A percentile compares a stretch with the other conserved stretches of the same genome.
phyloP scores from a whole-genome alignment of 306 rosid genomes.

The Acacia melanoxylon region DNA sequence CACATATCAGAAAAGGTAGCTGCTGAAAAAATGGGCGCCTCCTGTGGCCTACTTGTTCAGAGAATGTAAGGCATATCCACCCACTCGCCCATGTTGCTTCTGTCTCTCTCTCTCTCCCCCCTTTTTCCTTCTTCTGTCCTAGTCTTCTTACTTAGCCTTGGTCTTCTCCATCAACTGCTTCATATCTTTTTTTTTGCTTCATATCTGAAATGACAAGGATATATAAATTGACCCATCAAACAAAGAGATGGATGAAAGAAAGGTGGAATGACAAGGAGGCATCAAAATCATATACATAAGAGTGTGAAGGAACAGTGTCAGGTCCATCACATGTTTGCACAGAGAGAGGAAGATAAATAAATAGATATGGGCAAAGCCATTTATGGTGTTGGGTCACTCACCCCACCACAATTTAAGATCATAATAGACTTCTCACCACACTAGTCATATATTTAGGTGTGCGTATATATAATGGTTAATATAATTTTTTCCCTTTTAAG shows the following conservation, averaged over 20 bases:
- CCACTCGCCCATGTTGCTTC: background rate
- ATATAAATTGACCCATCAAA: conserved; percentile 9
- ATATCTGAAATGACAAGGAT: conserved; percentile 4
- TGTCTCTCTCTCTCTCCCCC: background rate
- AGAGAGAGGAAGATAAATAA: background rate
- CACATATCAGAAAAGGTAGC: background rate
- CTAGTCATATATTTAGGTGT: background rate
- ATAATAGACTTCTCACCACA: background rate
- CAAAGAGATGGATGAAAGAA: background rate
- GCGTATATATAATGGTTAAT: no score
- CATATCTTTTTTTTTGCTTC: background rate
- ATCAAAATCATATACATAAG: background rate
- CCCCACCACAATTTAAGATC: background rate
- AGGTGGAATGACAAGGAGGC: background rate
- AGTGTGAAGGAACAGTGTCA: background rate
- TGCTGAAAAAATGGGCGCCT: conserved; percentile 27
- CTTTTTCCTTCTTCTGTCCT: background rate
- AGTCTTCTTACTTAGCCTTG: background rate
- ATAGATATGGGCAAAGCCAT: background rate
- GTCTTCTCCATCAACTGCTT: background rate
- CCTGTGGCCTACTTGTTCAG: conserved; percentile 30
- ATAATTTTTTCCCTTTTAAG: no score
- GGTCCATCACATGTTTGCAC: background rate
- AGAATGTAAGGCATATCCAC: conserved; percentile 24
- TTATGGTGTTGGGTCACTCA: conserved; percentile 18